These are phyloP conservation scores for Rhynchosporium secalis DNA, from an alignment of 2,329 filamentous ascomycete species.

Conservation along the genomic window DNA sequence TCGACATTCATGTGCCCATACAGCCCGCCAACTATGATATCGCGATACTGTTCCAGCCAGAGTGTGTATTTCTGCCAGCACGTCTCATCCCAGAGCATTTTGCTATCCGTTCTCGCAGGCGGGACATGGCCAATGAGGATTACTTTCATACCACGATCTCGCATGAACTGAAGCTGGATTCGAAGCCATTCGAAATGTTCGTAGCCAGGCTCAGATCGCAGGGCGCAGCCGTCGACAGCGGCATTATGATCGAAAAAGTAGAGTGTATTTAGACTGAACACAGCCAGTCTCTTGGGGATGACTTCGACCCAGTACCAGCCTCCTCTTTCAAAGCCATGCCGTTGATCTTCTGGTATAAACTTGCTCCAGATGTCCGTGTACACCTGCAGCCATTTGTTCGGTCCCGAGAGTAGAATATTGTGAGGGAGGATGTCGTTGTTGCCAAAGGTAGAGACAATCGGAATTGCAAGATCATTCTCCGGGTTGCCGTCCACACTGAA, in stretches of 20 bases:
- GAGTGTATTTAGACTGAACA: constrained; percentile 93
- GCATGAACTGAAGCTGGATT: constrained; percentile 80
- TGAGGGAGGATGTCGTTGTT: constrained; percentile 98
- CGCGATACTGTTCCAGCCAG: constrained; percentile 87
- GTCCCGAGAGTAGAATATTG: constrained; percentile 84
- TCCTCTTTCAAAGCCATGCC: constrained; percentile 85
- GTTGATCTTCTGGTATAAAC: constrained; percentile 91
- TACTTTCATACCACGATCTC: constrained; percentile 84
- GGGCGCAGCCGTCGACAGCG: constrained; percentile 85
- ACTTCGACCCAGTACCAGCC: constrained; percentile 96
- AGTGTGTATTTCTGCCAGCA: constrained; percentile 98
- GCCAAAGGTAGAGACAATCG: constrained; percentile 85
- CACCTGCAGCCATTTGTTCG: constrained; percentile 78
- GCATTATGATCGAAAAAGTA: constrained; percentile 95
- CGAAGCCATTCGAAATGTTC: constrained; percentile 96
- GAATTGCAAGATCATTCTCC: constrained; percentile 65
- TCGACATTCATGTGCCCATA: constrained; percentile 99
- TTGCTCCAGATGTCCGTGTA: constrained; percentile 78
- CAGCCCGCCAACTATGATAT: constrained; percentile 76
- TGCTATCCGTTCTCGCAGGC: constrained; percentile 80
- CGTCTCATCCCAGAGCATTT: constrained; percentile 90
- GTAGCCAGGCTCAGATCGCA: constrained; percentile 80
- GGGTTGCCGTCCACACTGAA: constrained; percentile 61
- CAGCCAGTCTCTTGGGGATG: constrained; percentile 78
- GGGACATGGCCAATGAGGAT: constrained; percentile 94